Conservation (phyloP, 257 asterid genomes). For the Gardenia jasminoides region DNA sequence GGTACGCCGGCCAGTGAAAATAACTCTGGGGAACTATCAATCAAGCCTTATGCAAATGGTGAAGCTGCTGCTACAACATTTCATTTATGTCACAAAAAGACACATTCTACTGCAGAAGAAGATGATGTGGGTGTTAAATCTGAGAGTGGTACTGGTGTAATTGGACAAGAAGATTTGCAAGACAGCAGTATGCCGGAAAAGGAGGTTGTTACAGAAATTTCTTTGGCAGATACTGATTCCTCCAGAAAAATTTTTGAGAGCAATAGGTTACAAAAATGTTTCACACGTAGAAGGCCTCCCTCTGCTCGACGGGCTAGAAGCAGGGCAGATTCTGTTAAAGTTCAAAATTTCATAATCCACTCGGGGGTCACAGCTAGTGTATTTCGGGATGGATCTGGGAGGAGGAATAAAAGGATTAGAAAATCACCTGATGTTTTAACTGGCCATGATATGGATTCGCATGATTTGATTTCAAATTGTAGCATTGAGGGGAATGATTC, state of each 20-base stretch:
- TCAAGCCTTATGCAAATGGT: constrained; percentile 33
- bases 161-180: constrained; percentile 44
- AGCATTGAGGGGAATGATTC: constrained; percentile 64
- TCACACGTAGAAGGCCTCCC: constrained; percentile 41
- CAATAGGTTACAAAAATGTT: constrained; percentile 36
- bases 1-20: constrained; percentile 33
- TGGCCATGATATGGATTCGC: constrained; percentile 44
- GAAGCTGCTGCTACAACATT: constrained; percentile 37
- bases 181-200: constrained; percentile 39
- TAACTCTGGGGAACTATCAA: constrained; percentile 40
- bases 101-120: constrained; percentile 33
- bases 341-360: constrained; percentile 31
- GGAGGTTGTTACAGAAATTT: constrained; percentile 35
- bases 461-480: constrained; percentile 52
- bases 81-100: constrained; percentile 26
- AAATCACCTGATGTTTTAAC: constrained; percentile 61
- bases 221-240: constrained; percentile 36
- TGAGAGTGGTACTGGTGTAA: constrained; percentile 58
- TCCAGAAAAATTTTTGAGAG: constrained; percentile 49
- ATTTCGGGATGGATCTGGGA: constrained; percentile 45
- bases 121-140: constrained; percentile 50
- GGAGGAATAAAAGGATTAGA: constrained; percentile 59
- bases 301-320: constrained; percentile 58
- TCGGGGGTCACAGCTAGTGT: constrained; percentile 30
- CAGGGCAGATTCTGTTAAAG: constrained; percentile 40